phyloP scores from a whole-genome alignment of 108 stramenopile species.

The Phaeodactylum tricornutum region DNA sequence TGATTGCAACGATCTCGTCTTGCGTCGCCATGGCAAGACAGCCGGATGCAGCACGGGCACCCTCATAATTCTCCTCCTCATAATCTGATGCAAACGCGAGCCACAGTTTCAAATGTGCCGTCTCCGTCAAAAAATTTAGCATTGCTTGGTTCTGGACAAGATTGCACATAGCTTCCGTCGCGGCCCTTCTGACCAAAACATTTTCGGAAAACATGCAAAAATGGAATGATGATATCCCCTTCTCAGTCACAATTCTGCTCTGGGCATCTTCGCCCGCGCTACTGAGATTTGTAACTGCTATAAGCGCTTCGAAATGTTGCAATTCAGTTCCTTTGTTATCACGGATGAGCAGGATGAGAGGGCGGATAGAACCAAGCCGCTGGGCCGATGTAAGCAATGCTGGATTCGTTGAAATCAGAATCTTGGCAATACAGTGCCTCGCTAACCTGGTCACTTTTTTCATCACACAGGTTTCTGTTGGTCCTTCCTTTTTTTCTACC shows the following conservation, averaged over 20 bases:
- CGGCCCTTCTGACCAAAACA: constrained; percentile 88
- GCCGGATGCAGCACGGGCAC: constrained; percentile 80
- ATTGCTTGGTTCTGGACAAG: constrained; percentile 72
- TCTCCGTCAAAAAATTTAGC: constrained; percentile 55
- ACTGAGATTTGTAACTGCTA: constrained; percentile 91
- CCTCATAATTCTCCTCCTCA: constrained; percentile 56
- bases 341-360: constrained; percentile 77
- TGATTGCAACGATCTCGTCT: constrained; percentile 41
- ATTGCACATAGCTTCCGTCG: constrained; percentile 93
- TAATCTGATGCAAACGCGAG: constrained; percentile 79
- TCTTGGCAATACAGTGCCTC: constrained; percentile 86
- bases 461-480: constrained; percentile 32
- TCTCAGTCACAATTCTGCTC: constrained; percentile 75
- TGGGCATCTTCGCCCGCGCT: constrained; percentile 81
- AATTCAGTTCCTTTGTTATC: constrained; percentile 84
- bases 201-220: constrained; percentile 95
- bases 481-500: constrained; percentile 52
- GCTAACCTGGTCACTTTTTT: constrained; percentile 70
- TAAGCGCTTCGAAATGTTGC: constrained; percentile 88
- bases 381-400: constrained; percentile 80
- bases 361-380: constrained; percentile 77
- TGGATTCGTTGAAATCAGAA: constrained; percentile 94
- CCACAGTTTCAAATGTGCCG: constrained; percentile 82
- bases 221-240: constrained; percentile 62
- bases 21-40: constrained; percentile 78